Evolutionary conservation across 2,329 filamentous ascomycete genomes (phyloP).

Genomic region (Rhytidhysteron rufulum): DNA sequence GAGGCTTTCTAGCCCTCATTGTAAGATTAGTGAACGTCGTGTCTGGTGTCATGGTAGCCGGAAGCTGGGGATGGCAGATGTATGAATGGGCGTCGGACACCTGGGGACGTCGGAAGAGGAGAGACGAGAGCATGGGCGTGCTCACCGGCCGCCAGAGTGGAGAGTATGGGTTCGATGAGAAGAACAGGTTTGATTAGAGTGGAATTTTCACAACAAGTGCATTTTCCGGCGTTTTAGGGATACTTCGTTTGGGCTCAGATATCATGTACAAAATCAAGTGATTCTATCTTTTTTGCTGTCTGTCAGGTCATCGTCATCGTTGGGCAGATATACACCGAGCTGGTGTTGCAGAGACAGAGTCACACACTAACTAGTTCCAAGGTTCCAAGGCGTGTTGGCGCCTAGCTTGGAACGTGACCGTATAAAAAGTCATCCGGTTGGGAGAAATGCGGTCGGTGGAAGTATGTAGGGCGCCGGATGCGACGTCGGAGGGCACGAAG

Average conservation of each 20-base stretch:
- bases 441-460: too few species aligned
- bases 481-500: too few species aligned
- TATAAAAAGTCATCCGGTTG: too few species aligned
- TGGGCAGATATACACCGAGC: too few species aligned
- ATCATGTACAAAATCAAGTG: background rate
- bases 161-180: constrained; percentile 10
- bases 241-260: background rate
- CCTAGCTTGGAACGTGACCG: too few species aligned
- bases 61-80: constrained; percentile 88
- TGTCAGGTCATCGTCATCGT: too few species aligned
- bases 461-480: too few species aligned
- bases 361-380: too few species aligned
- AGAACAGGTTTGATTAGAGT: constrained; percentile 5
- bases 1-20: constrained; percentile 68
- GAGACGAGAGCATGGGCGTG: constrained; percentile 45
- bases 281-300: background rate
- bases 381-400: too few species aligned
- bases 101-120: constrained; percentile 38
- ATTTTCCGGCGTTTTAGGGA: constrained; percentile 2
- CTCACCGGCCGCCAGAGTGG: constrained; percentile 40
- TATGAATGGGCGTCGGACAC: constrained; percentile 66
- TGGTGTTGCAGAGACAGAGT: too few species aligned
- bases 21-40: constrained; percentile 88
- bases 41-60: constrained; percentile 84
- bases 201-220: background rate